phyloP scores from a whole-genome alignment of 352 stramenopile species.

The Pythium sukuiense region DNA sequence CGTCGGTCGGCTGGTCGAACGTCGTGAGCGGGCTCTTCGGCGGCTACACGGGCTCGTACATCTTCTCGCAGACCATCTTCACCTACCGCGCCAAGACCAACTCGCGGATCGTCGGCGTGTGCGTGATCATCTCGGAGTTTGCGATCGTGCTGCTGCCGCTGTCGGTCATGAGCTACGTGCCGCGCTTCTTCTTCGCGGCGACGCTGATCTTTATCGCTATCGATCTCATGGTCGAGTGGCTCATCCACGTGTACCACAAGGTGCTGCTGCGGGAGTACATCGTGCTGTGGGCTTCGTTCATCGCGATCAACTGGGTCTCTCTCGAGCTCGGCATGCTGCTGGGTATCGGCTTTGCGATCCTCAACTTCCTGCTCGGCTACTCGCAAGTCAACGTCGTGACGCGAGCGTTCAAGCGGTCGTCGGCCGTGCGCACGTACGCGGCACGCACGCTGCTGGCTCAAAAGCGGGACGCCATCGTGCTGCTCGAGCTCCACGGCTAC shows the following conservation, averaged over 20 bases:
- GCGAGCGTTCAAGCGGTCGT: slow-evolving; percentile 52
- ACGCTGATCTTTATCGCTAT: slow-evolving; percentile 97
- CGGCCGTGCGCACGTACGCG: slow-evolving; percentile 68
- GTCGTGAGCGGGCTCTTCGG: slow-evolving; percentile 93
- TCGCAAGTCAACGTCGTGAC: slow-evolving; percentile 71
- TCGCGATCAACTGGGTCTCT: slow-evolving; percentile 92
- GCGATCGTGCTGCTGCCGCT: slow-evolving; percentile 90
- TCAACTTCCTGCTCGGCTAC: slow-evolving; percentile 86
- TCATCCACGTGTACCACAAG: slow-evolving; percentile 87
- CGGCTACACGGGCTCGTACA: slow-evolving; percentile 98
- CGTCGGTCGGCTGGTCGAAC: slow-evolving; percentile 96
- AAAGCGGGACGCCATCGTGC: slow-evolving; percentile 73
- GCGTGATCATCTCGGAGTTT: slow-evolving; percentile 89
- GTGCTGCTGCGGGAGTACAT: slow-evolving; percentile 90
- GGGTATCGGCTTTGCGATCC: slow-evolving; percentile 87
- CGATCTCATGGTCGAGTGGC: slow-evolving; percentile 97
- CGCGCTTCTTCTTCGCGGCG: slow-evolving; percentile 97
- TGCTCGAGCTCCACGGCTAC: slow-evolving; percentile 81
- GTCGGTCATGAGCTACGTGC: slow-evolving; percentile 94
- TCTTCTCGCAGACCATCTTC: slow-evolving; percentile 99
- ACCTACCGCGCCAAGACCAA: slow-evolving; percentile 93
- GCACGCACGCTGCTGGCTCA: slow-evolving; percentile 57
- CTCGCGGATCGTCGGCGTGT: slow-evolving; percentile 88
- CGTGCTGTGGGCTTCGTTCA: slow-evolving; percentile 93
- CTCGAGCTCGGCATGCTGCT: slow-evolving; percentile 96